Base-by-base conservation (phyloP, 139 green algal species). In the Coelastrella sp. region DNA sequence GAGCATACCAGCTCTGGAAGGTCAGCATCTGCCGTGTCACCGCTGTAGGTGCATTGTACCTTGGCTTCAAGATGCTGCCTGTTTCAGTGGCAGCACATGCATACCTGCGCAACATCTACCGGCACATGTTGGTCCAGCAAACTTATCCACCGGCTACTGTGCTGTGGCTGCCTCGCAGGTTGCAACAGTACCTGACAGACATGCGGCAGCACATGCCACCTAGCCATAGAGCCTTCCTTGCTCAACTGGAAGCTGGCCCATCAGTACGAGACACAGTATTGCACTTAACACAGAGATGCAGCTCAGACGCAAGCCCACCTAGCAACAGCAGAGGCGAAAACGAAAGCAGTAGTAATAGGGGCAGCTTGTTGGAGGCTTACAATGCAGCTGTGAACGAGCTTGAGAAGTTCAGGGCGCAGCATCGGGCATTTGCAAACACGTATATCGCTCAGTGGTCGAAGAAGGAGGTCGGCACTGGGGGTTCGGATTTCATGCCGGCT, bases 181-280 rank as follows among this genome's bases (percentile, higher is more conserved):
- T 95, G 32, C 85, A 91, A 6, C 68, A 58, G 11, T 95, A 95
- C 90, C 88, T 95, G 32, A 5, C 23, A 19, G 59, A 76, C 54
- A 95, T 95, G 93, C 23, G 66, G 4, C 22, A 16, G 0, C 91
- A 95, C 91, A 95, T 95, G 93, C 93, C 93, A 13, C 93, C 93
- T 11, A 57, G 57, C 17, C 93, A 95, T 88, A 81, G 93, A 0
- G 79, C 65, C 13, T 93, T 93, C 74, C 68, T 95, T 20, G 3
- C 17, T 10, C 19, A 68, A 23, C 90, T 95, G 80, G 83, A 89
- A 3, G 73, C 57, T 81, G 68, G 32, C 3, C 60, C 60, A 60
- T 90, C 59, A 56, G 71, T 88, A 54, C 59, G 90, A 73, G 7
- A 80, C 3, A n/a, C 64, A 56, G 66, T 92, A 32, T 64, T 75